Base-by-base conservation (phyloP, 2,329 filamentous ascomycete species). In the Penicillium sp. region DNA sequence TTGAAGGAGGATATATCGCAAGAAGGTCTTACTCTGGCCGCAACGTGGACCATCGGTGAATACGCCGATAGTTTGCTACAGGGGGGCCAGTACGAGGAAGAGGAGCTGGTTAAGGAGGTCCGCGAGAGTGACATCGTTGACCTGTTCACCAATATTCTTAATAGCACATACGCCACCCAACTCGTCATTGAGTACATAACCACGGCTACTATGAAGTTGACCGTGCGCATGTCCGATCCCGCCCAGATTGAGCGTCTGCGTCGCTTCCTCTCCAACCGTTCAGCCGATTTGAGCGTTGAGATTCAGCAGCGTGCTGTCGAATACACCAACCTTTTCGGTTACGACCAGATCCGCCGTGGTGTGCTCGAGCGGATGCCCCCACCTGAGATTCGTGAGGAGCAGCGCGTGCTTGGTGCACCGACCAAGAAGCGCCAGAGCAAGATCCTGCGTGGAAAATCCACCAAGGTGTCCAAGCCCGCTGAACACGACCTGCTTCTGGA, bases 361-460 rank as follows among this genome's bases (percentile, higher is more conserved):
- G 93, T 98, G 2, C 73, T 98, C 8, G 93, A 98, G 69, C 94
- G 93, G 65, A 98, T 98, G 94, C 93, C 93, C 6, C 81, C 93
- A 2, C 93, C 93, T 7, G 91, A 97, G 65, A 97, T 98, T 59
- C 88, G 91, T 52, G 93, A 98, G 63, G 88, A 94, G 64, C 91
- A 93, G 39, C 79, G 91, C 45, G 90, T 96, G 3, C 75, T 98
- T 13, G 90, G 90, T 29, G 86, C 91, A 57, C 83, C 88, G 1
- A 79, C 84, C 56, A 75, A 77, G 49, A 83, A 79, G 64, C 81
- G 83, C 59, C 73, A 72, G 54, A 70, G 79, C 33, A 76, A 80
- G 43, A 62, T 77, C n/a, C 62, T 75, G 35, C 87, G 86, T 62
- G 81, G 88, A 54, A 87, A 83, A 63, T 81, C 83, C 43, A 90